A percentile compares a stretch with the other conserved stretches of the same genome.
phyloP scores from a whole-genome alignment of 2,329 filamentous ascomycete genomes.

The Hawksworthiomyces lignivorus region DNA sequence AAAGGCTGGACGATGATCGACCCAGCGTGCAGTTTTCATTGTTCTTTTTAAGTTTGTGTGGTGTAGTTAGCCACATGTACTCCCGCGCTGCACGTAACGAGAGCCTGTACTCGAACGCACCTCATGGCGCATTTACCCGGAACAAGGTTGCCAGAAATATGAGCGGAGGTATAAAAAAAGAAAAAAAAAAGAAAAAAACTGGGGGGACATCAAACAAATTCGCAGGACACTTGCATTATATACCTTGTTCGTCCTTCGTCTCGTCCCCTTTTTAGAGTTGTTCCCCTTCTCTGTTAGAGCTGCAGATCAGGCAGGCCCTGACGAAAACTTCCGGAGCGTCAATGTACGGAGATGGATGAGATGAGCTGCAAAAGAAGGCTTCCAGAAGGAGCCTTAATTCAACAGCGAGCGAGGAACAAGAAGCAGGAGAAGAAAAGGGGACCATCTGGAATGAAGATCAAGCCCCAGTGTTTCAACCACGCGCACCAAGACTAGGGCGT shows the following conservation, averaged over 20 bases:
- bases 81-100: too few species aligned
- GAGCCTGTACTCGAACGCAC: neutral
- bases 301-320: slow-evolving; percentile 6
- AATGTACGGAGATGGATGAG: too few species aligned
- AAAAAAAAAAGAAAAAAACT: neutral
- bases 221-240: neutral
- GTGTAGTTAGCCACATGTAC: neutral
- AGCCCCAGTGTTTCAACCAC: too few species aligned
- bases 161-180: neutral
- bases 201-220: slow-evolving; percentile 1
- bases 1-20: neutral
- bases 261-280: neutral
- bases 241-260: slow-evolving; percentile 2
- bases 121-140: slow-evolving; percentile 7
- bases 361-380: too few species aligned
- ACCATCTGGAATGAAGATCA: too few species aligned
- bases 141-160: neutral
- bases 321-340: slow-evolving; percentile 1
- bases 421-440: too few species aligned
- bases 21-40: neutral
- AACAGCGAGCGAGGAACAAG: too few species aligned
- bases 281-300: neutral
- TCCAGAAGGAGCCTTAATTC: too few species aligned
- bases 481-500: too few species aligned
- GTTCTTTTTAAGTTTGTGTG: neutral